Conservation (phyloP, 257 asterid genomes). For the Solanum paucissectum region DNA sequence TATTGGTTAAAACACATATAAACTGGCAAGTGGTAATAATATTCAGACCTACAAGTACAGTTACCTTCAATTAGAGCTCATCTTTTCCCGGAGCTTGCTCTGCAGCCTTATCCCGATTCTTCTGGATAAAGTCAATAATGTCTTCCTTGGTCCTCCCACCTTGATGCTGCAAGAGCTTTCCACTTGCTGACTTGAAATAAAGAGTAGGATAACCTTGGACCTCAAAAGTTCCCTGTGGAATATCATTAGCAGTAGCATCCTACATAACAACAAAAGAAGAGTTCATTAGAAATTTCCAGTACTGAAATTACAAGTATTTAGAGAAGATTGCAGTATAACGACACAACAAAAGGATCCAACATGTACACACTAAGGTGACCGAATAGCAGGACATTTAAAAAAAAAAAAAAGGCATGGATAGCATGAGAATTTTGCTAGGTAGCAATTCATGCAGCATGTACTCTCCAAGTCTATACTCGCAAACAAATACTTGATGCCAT, state of each 20-base stretch:
- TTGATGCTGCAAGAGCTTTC: constrained; percentile 41
- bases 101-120: constrained; percentile 40
- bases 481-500: not conserved
- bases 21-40: not conserved
- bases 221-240: constrained; percentile 41
- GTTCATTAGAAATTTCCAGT: not conserved
- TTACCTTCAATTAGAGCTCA: constrained; percentile 45
- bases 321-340: not conserved
- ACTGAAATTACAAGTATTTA: not conserved
- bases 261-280: constrained; percentile 8
- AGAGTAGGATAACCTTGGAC: constrained; percentile 79
- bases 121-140: constrained; percentile 52
- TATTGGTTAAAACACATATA: too few species aligned
- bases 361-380: not conserved
- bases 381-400: not conserved
- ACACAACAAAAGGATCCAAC: not conserved
- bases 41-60: not conserved
- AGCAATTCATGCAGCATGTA: not conserved
- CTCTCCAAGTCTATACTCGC: not conserved
- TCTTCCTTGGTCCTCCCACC: constrained; percentile 70
- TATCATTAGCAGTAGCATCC: constrained; percentile 88
- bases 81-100: constrained; percentile 41
- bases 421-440: not conserved
- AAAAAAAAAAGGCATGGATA: not conserved
- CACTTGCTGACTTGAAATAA: constrained; percentile 65